phyloP scores from a whole-genome alignment of 2,329 filamentous ascomycete species.

The Phialocephala subalpina region DNA sequence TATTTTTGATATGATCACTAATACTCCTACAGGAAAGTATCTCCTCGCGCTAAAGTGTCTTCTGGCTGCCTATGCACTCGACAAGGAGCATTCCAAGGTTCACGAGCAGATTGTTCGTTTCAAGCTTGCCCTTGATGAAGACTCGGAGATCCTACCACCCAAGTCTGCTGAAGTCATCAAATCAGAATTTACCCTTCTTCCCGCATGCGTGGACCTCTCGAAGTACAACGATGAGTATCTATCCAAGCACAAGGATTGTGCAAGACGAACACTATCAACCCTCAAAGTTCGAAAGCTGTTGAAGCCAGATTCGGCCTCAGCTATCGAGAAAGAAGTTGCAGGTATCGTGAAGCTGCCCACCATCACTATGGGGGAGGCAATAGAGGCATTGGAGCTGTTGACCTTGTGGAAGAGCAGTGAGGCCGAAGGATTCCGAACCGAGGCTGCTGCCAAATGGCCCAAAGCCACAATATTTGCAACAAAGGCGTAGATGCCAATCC shows the following conservation, averaged over 20 bases:
- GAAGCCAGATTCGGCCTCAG: conserved; percentile 60
- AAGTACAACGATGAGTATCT: conserved; percentile 74
- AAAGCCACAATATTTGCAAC: conserved; percentile 36
- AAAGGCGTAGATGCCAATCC: conserved; percentile 5
- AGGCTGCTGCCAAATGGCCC: conserved; percentile 55
- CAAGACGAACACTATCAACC: conserved; percentile 68
- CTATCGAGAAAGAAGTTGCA: conserved; percentile 69
- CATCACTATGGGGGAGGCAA: conserved; percentile 63
- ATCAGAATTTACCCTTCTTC: conserved; percentile 68
- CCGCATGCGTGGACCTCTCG: conserved; percentile 64
- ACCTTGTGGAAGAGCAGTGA: conserved; percentile 59
- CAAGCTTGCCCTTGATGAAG: conserved; percentile 65
- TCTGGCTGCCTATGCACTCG: conserved; percentile 73
- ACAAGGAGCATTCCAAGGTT: conserved; percentile 74
- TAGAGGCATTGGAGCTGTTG: conserved; percentile 59
- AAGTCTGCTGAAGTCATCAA: conserved; percentile 76
- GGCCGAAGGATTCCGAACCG: conserved; percentile 56
- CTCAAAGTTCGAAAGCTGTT: conserved; percentile 67
- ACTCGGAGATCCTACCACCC: conserved; percentile 65
- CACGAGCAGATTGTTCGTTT: conserved; percentile 79
- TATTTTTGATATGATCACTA: conserved; percentile 34
- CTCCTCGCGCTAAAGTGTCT: conserved; percentile 88
- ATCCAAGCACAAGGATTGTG: conserved; percentile 66
- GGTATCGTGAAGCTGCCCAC: conserved; percentile 60
- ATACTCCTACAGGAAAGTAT: conserved; percentile 73